phyloP scores from a whole-genome alignment of 169 alveolate genomes.

The Besnoitia besnoiti region DNA sequence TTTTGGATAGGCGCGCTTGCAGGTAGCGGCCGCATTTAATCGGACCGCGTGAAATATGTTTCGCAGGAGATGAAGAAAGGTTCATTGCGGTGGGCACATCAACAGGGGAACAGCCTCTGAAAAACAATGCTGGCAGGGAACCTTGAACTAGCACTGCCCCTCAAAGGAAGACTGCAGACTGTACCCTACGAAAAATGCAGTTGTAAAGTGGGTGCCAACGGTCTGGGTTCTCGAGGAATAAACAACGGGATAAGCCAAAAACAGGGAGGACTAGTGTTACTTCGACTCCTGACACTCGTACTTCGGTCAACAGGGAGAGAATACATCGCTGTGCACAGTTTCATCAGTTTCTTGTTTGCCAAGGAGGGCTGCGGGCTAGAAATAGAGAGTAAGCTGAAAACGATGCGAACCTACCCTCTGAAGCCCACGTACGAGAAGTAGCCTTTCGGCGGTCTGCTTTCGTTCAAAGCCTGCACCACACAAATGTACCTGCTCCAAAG shows the following conservation, averaged over 20 bases:
- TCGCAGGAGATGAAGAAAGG: not conserved
- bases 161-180: not conserved
- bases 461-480: too few relatives aligned
- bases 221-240: not conserved
- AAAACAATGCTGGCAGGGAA: not conserved
- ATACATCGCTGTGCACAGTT: not conserved
- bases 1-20: conserved; percentile 5
- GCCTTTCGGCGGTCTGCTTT: too few relatives aligned
- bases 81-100: not conserved
- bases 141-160: not conserved
- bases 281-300: not conserved
- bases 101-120: not conserved
- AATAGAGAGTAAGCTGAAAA: not conserved
- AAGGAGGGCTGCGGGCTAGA: not conserved
- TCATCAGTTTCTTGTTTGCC: not conserved
- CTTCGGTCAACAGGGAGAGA: not conserved
- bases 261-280: not conserved
- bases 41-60: not conserved
- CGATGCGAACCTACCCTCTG: not conserved
- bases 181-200: not conserved
- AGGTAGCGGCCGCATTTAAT: conserved; percentile 16
- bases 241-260: not conserved
- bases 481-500: too few relatives aligned
- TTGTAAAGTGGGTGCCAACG: not conserved
- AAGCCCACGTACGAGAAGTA: too few relatives aligned